phyloP scores from a whole-genome alignment of 192 early-diverging fungal genomes.

The Dissophora ornata region DNA sequence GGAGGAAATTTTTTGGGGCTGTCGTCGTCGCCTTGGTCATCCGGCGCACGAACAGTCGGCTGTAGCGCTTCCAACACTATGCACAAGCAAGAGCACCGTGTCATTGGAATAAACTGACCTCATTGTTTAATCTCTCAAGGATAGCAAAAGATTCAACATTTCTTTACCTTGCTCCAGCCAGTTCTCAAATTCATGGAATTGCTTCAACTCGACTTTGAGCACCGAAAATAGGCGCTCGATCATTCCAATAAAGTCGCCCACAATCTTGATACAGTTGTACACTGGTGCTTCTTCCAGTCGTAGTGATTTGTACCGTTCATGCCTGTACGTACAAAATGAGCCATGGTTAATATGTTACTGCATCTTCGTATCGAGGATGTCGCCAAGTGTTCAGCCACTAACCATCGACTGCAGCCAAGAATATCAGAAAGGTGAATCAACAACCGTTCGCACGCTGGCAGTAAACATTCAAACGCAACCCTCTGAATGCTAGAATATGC shows the following conservation, averaged over 20 bases:
- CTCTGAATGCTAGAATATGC: slow-evolving; percentile 31
- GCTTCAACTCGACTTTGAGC: slow-evolving; percentile 34
- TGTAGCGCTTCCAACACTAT: slow-evolving; percentile 23
- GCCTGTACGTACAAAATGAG: slow-evolving; percentile 14
- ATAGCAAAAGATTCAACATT: too few species aligned
- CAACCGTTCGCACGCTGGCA: slow-evolving; percentile 38
- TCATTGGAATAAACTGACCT: too few species aligned
- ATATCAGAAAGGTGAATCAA: slow-evolving; percentile 31
- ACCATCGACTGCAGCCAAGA: slow-evolving; percentile 44
- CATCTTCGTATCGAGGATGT: too few species aligned
- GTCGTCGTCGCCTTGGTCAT: slow-evolving; percentile 19
- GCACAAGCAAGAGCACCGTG: neutral
- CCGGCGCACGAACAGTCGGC: slow-evolving; percentile 11
- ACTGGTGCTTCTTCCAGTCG: slow-evolving; percentile 9
- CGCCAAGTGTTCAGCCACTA: too few species aligned
- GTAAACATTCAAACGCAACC: slow-evolving; percentile 42
- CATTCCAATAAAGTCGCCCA: slow-evolving; percentile 35
- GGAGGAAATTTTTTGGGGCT: slow-evolving; percentile 17
- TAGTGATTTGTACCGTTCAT: slow-evolving; percentile 20
- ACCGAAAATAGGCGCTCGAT: slow-evolving; percentile 31
- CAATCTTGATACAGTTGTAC: slow-evolving; percentile 29
- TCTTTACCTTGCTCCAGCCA: slow-evolving; percentile 36
- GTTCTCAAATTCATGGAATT: slow-evolving; percentile 43
- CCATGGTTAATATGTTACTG: too few species aligned
- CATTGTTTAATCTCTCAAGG: too few species aligned